Evolutionary conservation across 306 rosid species (phyloP).

Genomic region (Cicer yamashitae): DNA sequence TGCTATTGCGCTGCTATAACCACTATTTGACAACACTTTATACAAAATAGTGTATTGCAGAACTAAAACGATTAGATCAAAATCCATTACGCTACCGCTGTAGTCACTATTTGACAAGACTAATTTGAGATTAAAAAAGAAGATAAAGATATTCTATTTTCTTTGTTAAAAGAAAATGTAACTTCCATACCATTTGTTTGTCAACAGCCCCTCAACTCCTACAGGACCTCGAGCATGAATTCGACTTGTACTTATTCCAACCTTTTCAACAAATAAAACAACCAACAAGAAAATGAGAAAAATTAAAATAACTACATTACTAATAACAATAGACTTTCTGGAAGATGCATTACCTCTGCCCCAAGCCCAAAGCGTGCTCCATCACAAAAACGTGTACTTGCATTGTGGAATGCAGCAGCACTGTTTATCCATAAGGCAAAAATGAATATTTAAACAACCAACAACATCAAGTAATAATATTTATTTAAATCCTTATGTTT

Average conservation of each 20-base stretch:
- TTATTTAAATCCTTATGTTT: too few species aligned
- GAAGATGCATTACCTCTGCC: constrained; percentile 68
- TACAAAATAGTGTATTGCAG: too few species aligned
- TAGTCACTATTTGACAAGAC: too few species aligned
- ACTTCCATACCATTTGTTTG: constrained; percentile 74
- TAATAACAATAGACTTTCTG: neutral
- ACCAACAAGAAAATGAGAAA: constrained; percentile 29
- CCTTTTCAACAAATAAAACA: constrained; percentile 55
- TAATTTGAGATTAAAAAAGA: too few species aligned
- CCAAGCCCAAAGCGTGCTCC: constrained; percentile 86
- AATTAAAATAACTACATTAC: constrained; percentile 15
- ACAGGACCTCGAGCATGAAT: constrained; percentile 96
- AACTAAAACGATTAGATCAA: too few species aligned
- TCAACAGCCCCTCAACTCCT: constrained; percentile 95
- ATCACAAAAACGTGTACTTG: constrained; percentile 76
- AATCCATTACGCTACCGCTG: too few species aligned
- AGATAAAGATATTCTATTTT: neutral
- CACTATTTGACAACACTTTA: too few species aligned
- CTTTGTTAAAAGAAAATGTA: neutral
- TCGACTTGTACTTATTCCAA: constrained; percentile 76
- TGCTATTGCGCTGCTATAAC: too few species aligned
- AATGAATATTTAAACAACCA: neutral
- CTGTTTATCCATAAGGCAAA: constrained; percentile 48
- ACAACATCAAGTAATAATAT: constrained; percentile 1
- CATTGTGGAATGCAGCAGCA: constrained; percentile 88